These are phyloP conservation scores for Zalerion maritima DNA, from an alignment of 495 filamentous ascomycete genomes.

Conservation along the genomic window DNA sequence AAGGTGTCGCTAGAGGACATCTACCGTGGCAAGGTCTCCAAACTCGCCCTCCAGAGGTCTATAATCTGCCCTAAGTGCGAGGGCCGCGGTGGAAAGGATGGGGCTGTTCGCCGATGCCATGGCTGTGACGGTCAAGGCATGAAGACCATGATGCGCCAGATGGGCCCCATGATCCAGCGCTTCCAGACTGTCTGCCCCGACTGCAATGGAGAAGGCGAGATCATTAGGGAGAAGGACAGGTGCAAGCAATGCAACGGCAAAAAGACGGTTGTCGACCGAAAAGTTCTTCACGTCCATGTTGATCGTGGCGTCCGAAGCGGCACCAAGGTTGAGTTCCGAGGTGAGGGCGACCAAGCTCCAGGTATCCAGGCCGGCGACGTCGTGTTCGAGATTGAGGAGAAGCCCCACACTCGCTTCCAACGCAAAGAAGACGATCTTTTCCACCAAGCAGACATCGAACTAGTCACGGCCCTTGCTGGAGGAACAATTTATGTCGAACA, in stretches of 20 bases:
- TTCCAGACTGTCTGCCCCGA: conserved; percentile 99
- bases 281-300: conserved; percentile 95
- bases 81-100: conserved; percentile 93
- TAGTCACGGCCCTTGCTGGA: conserved; percentile 87
- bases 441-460: conserved; percentile 89
- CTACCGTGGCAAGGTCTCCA: conserved; percentile 95
- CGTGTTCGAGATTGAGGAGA: conserved; percentile 95
- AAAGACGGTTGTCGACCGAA: conserved; percentile 94
- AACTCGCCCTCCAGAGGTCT: conserved; percentile 91
- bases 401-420: conserved; percentile 88
- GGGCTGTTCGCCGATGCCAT: conserved; percentile 79
- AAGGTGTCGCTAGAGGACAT: conserved; percentile 96
- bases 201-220: conserved; percentile 93
- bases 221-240: conserved; percentile 85
- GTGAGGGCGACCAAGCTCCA: conserved; percentile 93
- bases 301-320: conserved; percentile 87
- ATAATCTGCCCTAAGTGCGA: conserved; percentile 94
- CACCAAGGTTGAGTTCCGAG: conserved; percentile 89
- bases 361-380: conserved; percentile 88
- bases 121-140: conserved; percentile 88
- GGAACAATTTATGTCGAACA: conserved; percentile 86
- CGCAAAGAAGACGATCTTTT: conserved; percentile 93
- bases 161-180: conserved; percentile 99
- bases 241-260: conserved; percentile 92
- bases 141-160: conserved; percentile 99